Evolutionary conservation across 345 rosid genomes (phyloP).

Genomic region (Turnera subulata): DNA sequence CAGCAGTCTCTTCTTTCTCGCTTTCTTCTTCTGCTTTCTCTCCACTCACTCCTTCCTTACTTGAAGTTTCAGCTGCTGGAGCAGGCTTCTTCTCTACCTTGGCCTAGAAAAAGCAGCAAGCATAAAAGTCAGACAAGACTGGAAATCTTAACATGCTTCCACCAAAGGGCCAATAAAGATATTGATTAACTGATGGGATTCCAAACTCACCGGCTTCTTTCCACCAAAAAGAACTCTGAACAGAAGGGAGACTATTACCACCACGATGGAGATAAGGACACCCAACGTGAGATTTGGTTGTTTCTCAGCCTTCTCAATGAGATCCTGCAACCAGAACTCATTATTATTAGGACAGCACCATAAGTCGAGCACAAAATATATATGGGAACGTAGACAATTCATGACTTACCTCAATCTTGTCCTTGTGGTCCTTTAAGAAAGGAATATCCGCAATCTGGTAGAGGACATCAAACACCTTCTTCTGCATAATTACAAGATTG

Average conservation of each 20-base stretch:
- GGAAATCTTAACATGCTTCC: not conserved
- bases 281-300: constrained; percentile 66
- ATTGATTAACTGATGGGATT: not conserved
- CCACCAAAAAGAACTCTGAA: constrained; percentile 67
- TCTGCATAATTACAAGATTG: constrained; percentile 17
- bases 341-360: constrained; percentile 4
- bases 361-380: not conserved
- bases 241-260: constrained; percentile 43
- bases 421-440: constrained; percentile 56
- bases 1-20: constrained; percentile 32
- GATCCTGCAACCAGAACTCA: constrained; percentile 35
- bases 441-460: constrained; percentile 72
- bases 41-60: constrained; percentile 33
- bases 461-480: constrained; percentile 50
- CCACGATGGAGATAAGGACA: constrained; percentile 42
- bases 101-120: constrained; percentile 22
- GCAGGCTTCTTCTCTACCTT: constrained; percentile 34
- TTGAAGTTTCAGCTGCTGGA: constrained; percentile 44
- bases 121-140: not conserved
- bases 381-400: not conserved
- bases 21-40: constrained; percentile 44
- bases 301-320: constrained; percentile 70
- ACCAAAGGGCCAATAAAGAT: not conserved
- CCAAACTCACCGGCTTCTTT: constrained; percentile 45
- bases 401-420: constrained; percentile 51